phyloP scores from a whole-genome alignment of 768 basidiomycete species.

The Naganishia kalamii region DNA sequence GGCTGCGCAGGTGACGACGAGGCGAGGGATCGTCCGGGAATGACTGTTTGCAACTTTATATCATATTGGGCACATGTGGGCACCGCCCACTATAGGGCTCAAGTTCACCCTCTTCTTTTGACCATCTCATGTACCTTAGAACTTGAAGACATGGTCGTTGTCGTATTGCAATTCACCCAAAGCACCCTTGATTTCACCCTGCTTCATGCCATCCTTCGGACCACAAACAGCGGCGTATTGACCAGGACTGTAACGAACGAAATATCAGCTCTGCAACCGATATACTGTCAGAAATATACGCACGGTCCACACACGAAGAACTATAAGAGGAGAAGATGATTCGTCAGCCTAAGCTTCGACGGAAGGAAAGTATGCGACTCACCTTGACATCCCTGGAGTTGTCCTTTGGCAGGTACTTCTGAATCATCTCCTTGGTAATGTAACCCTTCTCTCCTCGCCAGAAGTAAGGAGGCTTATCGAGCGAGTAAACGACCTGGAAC shows the following conservation, averaged over 20 bases:
- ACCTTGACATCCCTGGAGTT: conserved; percentile 70
- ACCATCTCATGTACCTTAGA: conserved; percentile 33
- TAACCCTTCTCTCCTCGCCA: conserved; percentile 66
- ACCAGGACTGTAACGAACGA: conserved; percentile 51
- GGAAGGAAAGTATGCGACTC: conserved; percentile 36
- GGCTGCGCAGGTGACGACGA: too few relatives aligned
- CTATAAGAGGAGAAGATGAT: neutral
- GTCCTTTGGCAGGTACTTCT: conserved; percentile 61
- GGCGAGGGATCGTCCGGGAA: too few relatives aligned
- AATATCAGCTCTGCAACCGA: neutral
- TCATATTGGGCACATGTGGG: too few relatives aligned
- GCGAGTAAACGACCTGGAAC: conserved; percentile 74
- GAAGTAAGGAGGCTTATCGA: conserved; percentile 69
- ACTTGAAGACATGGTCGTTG: conserved; percentile 67
- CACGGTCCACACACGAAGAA: conserved; percentile 71
- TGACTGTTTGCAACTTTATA: too few relatives aligned
- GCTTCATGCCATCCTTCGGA: conserved; percentile 78
- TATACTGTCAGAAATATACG: neutral
- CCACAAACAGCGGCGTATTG: conserved; percentile 87
- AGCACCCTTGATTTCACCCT: conserved; percentile 73
- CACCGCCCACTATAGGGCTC: neutral
- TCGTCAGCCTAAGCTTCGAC: neutral
- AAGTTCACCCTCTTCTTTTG: neutral
- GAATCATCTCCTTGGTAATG: conserved; percentile 65
- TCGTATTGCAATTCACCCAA: conserved; percentile 81